Evolutionary conservation across 148 eudicot genomes (phyloP).

Genomic region (Rhododendron ferrugineum): DNA sequence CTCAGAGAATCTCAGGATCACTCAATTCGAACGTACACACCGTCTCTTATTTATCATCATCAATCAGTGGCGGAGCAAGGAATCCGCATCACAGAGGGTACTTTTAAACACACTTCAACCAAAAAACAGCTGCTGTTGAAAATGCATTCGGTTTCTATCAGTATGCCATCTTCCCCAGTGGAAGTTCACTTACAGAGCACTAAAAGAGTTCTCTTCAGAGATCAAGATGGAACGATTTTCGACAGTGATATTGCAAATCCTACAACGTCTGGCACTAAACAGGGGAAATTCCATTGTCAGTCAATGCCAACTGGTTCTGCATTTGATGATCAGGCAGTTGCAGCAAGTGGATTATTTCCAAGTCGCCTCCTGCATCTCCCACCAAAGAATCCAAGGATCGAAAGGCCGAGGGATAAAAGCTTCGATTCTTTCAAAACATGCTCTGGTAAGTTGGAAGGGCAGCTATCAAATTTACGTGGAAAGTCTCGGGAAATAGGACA

Average conservation of each 20-base stretch:
- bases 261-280: background rate
- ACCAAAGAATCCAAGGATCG: constrained; percentile 21
- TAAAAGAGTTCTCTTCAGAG: constrained; percentile 38
- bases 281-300: constrained; percentile 47
- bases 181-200: constrained; percentile 25
- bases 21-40: background rate
- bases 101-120: background rate
- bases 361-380: constrained; percentile 15
- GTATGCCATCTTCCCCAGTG: constrained; percentile 69
- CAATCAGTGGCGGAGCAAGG: no score
- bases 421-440: constrained; percentile 82
- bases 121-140: constrained; percentile 16
- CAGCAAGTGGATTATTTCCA: constrained; percentile 15
- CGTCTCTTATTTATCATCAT: background rate
- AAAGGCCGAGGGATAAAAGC: constrained; percentile 39
- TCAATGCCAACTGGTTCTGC: constrained; percentile 39
- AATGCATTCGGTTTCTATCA: constrained; percentile 43
- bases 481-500: constrained; percentile 30
- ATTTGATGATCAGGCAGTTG: constrained; percentile 23
- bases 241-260: constrained; percentile 11
- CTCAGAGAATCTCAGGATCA: background rate
- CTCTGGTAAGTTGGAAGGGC: constrained; percentile 77
- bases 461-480: constrained; percentile 50
- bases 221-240: constrained; percentile 21
- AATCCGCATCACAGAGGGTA: no score